phyloP scores from a whole-genome alignment of 345 rosid species.

The Brassica nigra region DNA sequence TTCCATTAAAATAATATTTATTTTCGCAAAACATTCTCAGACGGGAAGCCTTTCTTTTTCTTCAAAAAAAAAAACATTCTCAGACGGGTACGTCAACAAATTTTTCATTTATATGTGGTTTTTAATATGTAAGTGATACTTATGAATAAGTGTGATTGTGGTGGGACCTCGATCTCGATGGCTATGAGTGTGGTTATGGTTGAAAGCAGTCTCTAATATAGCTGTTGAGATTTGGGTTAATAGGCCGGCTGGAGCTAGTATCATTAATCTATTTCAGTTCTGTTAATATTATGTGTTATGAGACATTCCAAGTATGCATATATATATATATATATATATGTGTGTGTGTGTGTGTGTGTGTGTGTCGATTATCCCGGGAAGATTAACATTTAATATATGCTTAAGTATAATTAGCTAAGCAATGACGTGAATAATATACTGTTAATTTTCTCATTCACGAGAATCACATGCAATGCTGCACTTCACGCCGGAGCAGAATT shows the following conservation, averaged over 20 bases:
- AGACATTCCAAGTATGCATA: background rate
- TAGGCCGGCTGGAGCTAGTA: conserved; percentile 17
- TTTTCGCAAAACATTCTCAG: background rate
- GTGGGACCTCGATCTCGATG: conserved; percentile 30
- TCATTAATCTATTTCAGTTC: background rate
- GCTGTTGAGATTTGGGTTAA: background rate
- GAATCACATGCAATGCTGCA: conserved; percentile 30
- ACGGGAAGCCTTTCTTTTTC: background rate
- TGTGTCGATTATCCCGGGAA: background rate
- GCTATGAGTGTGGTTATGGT: conserved; percentile 36
- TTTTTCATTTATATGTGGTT: background rate
- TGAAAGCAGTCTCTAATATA: background rate
- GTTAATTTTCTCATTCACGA: conserved; percentile 13
- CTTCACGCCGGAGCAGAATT: conserved; percentile 5
- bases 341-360: too few species aligned
- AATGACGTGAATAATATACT: conserved; percentile 4
- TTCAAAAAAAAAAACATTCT: background rate
- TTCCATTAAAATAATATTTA: background rate
- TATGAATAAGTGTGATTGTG: conserved; percentile 3
- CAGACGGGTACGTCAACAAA: background rate
- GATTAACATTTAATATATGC: background rate
- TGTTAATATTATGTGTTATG: background rate
- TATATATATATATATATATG: background rate
- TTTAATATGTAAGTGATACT: background rate
- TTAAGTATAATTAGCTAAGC: conserved; percentile 17